Evolutionary conservation across 371 early-diverging fungal genomes (phyloP), one percentile per base, ranked within the genome.

Genomic region (Haplosporangium sp.): DNA sequence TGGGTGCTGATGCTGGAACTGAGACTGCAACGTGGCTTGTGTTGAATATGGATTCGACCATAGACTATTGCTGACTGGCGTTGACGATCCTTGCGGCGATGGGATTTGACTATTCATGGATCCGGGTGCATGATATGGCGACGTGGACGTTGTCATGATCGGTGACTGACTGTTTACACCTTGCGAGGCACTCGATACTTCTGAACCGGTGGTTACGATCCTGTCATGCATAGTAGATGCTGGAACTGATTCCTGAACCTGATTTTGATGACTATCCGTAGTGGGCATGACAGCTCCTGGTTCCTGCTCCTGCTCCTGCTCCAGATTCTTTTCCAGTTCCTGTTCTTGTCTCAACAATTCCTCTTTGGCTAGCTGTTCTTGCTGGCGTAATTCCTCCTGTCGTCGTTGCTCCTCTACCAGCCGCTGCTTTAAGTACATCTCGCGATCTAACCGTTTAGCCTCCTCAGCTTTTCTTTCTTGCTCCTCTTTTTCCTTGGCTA

Each of bases 401-500:
- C 73, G 68, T 54, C 67, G 69, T 53, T 81, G 80, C 48, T 82
- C 77, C 45, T 76, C 74, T n/a, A 63, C 59, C 10, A 70, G 64
- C 36, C 73, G 73, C 42, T 83, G 68, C 58, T 80, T 81, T 57
- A 80, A 50, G 76, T 63, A 75, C 20, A 69, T 61, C 57, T 80
- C 74, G 13, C 81, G 75, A 51, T 83, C 85, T 12, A 75, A 65
- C 29, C 75, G 73, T 41, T 45, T 55, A 48, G 83, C 81, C 74
- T 83, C 86, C 56, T 81, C 82, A 41, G 84, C 85, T n/a, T 74
- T 53, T 63, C 69, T 67, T 85, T 81, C 64, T 85, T 80, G 63
- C 85, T 90, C 74, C 83, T 81, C 73, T 12, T 84, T 84, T 52
- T 83, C 84, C 52, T 88, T 85, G 13, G 84, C 88, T 40, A 86